Evolutionary conservation across 148 eudicot species (phyloP).

Genomic region (Vaccinium vitisidaea): DNA sequence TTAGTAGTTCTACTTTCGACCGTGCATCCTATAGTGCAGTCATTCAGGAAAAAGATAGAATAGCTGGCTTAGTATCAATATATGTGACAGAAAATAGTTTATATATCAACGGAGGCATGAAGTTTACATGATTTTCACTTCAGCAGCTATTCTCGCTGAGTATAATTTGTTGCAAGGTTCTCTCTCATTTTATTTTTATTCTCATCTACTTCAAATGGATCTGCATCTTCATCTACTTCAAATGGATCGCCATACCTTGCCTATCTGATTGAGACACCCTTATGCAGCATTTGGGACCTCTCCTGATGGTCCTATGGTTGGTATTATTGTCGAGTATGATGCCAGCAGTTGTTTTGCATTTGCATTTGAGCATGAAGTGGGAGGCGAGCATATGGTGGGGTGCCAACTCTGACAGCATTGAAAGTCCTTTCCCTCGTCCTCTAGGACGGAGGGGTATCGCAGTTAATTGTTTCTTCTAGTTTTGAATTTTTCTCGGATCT

Average conservation of each 20-base stretch:
- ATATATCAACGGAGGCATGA: neutral
- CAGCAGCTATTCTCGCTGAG: neutral
- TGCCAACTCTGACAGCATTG: neutral
- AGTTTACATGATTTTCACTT: neutral
- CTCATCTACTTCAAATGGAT: neutral
- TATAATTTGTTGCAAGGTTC: neutral
- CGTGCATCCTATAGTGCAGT: constrained; percentile 14
- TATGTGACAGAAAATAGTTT: neutral
- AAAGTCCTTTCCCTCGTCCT: neutral
- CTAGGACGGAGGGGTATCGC: neutral
- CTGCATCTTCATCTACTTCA: too few relatives aligned
- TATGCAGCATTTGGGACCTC: too few relatives aligned
- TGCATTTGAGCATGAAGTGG: neutral
- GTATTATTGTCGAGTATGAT: neutral
- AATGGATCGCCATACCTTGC: too few relatives aligned
- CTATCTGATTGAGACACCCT: too few relatives aligned
- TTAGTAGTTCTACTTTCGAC: constrained; percentile 2
- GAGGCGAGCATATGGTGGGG: neutral
- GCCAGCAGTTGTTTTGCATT: neutral
- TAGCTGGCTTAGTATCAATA: neutral
- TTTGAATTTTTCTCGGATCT: neutral
- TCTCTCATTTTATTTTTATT: neutral
- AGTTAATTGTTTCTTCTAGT: neutral
- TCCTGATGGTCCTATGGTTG: too few relatives aligned
- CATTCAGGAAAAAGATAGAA: neutral